These are phyloP conservation scores for Blastomyces emzantsi DNA, from an alignment of 2,329 filamentous ascomycete genomes.

Conservation along the genomic window DNA sequence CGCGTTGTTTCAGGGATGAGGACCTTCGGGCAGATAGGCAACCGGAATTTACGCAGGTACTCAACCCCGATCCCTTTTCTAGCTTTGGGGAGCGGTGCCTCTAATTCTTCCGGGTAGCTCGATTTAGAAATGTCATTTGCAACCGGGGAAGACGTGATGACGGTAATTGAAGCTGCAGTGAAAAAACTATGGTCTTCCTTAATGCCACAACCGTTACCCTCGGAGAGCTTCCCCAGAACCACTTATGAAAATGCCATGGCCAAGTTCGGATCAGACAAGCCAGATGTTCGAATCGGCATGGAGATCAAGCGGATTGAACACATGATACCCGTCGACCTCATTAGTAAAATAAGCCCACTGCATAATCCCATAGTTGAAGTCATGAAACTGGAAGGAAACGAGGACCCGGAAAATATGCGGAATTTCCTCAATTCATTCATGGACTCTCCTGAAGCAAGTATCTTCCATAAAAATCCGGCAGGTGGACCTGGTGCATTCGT, in stretches of 20 bases:
- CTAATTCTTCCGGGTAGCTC: conserved; percentile 44
- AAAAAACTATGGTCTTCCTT: conserved; percentile 46
- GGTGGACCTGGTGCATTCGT: conserved; percentile 76
- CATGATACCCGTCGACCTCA: conserved; percentile 54
- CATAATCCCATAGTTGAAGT: conserved; percentile 63
- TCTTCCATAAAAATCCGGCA: conserved; percentile 58
- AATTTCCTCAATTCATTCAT: conserved; percentile 62
- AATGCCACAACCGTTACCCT: conserved; percentile 36
- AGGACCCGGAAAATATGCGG: conserved; percentile 46
- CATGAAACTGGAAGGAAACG: conserved; percentile 50
- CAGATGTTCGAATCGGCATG: conserved; percentile 67
- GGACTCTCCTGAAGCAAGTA: conserved; percentile 50
- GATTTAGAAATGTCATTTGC: conserved; percentile 93
- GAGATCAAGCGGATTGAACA: conserved; percentile 60
- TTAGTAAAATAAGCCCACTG: conserved; percentile 64
- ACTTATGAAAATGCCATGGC: conserved; percentile 72
- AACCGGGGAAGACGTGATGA: conserved; percentile 61
- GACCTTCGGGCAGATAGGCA: conserved; percentile 87
- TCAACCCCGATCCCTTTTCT: conserved; percentile 8
- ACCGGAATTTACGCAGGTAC: conserved; percentile 88
- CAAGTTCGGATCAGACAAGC: conserved; percentile 81
- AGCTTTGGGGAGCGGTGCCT: not conserved
- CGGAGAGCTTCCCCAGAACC: conserved; percentile 48
- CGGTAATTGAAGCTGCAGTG: conserved; percentile 44
- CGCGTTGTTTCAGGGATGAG: conserved; percentile 90